Evolutionary conservation across 75 land plant species (phyloP).

Genomic region (Picea glauca): DNA sequence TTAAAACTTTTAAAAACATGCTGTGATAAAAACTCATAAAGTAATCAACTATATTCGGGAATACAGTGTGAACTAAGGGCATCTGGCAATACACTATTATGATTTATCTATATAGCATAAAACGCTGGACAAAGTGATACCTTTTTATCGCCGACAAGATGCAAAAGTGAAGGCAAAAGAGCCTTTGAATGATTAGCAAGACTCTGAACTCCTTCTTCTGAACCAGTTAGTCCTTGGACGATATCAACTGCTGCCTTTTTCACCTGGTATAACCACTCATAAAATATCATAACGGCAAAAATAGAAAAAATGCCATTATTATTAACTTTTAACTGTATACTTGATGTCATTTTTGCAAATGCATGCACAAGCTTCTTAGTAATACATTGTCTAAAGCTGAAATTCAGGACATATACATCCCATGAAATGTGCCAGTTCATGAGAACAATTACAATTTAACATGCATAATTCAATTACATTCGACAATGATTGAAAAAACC

Average conservation of each 20-base stretch:
- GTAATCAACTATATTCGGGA: not conserved
- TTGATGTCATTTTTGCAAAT: not conserved
- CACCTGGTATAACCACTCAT: slow-evolving; percentile 27
- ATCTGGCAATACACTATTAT: not conserved
- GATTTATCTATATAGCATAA: not conserved
- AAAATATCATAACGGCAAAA: not conserved
- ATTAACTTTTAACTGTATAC: no score
- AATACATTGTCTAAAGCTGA: not conserved
- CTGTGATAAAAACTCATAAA: not conserved
- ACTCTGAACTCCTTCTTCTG: slow-evolving; percentile 59
- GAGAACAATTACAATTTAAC: not conserved
- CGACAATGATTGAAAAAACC: not conserved
- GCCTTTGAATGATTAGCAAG: slow-evolving; percentile 30
- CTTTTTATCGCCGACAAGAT: slow-evolving; percentile 49
- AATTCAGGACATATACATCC: not conserved
- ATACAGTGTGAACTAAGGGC: not conserved
- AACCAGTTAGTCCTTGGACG: slow-evolving; percentile 82
- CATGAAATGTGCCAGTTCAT: not conserved
- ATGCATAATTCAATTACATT: not conserved
- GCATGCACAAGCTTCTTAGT: not conserved
- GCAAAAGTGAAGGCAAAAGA: slow-evolving; percentile 46
- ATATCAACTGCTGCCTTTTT: slow-evolving; percentile 85
- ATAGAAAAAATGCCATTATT: not conserved
- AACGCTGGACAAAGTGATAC: slow-evolving; percentile 8
- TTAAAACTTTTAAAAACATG: not conserved